These are phyloP conservation scores for Lepiota brunneoincarnata DNA, from an alignment of 768 basidiomycete genomes.

Conservation along the genomic window DNA sequence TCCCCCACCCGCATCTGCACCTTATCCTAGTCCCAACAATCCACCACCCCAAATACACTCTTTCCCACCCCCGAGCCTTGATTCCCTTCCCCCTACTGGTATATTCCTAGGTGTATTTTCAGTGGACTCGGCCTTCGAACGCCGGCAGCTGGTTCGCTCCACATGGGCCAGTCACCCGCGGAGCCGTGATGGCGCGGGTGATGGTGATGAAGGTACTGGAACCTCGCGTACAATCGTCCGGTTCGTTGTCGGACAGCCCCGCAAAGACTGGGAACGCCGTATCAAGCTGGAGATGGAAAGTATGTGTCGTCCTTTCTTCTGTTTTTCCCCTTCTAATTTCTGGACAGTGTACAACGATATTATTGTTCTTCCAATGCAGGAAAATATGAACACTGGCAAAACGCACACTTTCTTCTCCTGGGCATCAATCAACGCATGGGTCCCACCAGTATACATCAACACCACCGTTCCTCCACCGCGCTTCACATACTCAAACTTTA, in stretches of 20 bases:
- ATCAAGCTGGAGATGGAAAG: conserved; percentile 90
- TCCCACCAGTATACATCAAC: conserved; percentile 70
- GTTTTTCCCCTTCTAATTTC: conserved; percentile 7
- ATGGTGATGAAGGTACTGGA: conserved; percentile 66
- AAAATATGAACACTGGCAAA: conserved; percentile 98
- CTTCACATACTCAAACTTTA: conserved; percentile 67
- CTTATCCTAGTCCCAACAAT: conserved; percentile 35
- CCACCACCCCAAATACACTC: conserved; percentile 28
- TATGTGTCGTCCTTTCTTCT: conserved; percentile 37
- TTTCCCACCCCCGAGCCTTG: conserved; percentile 76
- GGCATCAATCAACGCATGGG: conserved; percentile 89
- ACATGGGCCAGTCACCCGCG: conserved; percentile 87
- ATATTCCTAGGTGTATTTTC: conserved; percentile 90
- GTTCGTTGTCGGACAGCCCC: conserved; percentile 86
- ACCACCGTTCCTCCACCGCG: conserved; percentile 40
- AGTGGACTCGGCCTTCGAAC: conserved; percentile 79
- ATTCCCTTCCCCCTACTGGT: conserved; percentile 77
- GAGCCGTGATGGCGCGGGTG: conserved; percentile 70
- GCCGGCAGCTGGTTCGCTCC: conserved; percentile 82
- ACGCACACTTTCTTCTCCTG: conserved; percentile 90
- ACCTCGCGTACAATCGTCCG: conserved; percentile 84
- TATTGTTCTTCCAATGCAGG: conserved; percentile 74
- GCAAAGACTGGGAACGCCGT: conserved; percentile 73
- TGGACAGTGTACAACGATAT: conserved; percentile 79
- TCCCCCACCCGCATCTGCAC: conserved; percentile 34